Evolutionary conservation across 495 filamentous ascomycete genomes (phyloP), one percentile per base, ranked within the genome.

Genomic region (Xylaria telfairii): DNA sequence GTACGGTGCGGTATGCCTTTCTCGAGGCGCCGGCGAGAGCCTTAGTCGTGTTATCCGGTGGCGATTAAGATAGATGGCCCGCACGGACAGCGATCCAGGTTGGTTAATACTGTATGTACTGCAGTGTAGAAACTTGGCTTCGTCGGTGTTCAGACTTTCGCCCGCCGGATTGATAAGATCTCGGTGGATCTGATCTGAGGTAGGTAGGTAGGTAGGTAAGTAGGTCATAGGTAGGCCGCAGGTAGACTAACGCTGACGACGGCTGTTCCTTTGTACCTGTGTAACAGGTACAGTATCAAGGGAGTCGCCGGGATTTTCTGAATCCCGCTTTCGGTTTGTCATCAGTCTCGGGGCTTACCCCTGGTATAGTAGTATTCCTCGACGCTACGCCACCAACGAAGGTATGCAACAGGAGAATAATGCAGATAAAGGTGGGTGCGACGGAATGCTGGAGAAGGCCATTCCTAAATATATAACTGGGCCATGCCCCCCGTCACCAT

Each of bases 391-490:
- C 6, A 9, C 5, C 12, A 12, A 4, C 39, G 6, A 41, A 30
- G 15, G 5, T 64, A 64, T 64, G 61, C 26, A 64, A 32, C 41
- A 8, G 39, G 41, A 30, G 60, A 41, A 17, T 46, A 24, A 57
- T 63, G 60, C 24, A 28, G 24, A 28, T 46, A 63, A 63, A 17
- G 39, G 60, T 28, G 46, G 60, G 13, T 30, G 4, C 28, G 30
- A 17, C 60, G 60, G 60, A 32, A 39, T 26, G 8, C 34, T 4
- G 34, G 8, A 10, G 0, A 9, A 44, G 15, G 26, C 51, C 3
- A 4, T 8, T 3, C 32, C 46, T 51, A 39, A 51, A 26, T 66
- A 66, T 66, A 66, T 24, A 66, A 42, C 26, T 66, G 47, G 64
- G 54, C 19, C 30, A 37, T 17, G 28, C 0, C 47, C 46, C 64